Conservation (phyloP, 257 asterid genomes). For the Coffea eugenioides region DNA sequence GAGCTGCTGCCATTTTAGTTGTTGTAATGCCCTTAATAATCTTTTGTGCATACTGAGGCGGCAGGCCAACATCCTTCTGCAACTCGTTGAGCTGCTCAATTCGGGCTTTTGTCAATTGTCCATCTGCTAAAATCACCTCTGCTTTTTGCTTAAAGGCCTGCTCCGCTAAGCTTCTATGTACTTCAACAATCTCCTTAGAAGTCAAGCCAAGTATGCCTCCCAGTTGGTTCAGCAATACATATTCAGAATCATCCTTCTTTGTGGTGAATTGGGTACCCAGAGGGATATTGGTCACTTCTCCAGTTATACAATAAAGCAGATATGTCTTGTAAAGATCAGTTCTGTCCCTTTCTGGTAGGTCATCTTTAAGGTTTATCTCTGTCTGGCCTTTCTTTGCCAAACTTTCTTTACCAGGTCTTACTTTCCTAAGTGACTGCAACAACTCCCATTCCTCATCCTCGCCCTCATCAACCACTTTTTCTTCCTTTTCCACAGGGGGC, state of each 20-base stretch:
- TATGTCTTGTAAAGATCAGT: constrained; percentile 88
- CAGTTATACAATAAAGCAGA: constrained; percentile 77
- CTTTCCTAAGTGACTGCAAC: constrained; percentile 71
- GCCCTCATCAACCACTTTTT: constrained; percentile 36
- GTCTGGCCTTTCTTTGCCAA: constrained; percentile 55
- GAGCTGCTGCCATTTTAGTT: constrained; percentile 81
- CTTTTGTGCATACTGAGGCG: constrained; percentile 75
- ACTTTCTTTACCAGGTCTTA: constrained; percentile 47
- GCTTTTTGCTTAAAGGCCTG: constrained; percentile 90
- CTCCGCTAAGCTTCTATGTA: constrained; percentile 86
- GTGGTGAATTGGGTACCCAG: constrained; percentile 73
- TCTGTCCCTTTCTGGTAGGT: constrained; percentile 84
- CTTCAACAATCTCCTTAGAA: constrained; percentile 73
- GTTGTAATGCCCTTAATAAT: constrained; percentile 73
- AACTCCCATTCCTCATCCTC: constrained; percentile 87
- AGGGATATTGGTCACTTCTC: constrained; percentile 76
- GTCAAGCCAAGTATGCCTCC: constrained; percentile 83
- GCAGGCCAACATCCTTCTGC: constrained; percentile 83
- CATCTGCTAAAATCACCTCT: constrained; percentile 92
- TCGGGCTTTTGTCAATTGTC: constrained; percentile 74
- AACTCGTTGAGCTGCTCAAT: constrained; percentile 72
- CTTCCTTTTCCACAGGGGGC: constrained; percentile 38
- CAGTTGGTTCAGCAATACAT: constrained; percentile 63
- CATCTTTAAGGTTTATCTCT: constrained; percentile 85
- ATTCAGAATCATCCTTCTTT: constrained; percentile 86